Percentiles rank a stretch among this genome's conserved stretches.
These are phyloP conservation scores for Senecio squalidus DNA, from an alignment of 140 eudicot species.

Conservation along the genomic window DNA sequence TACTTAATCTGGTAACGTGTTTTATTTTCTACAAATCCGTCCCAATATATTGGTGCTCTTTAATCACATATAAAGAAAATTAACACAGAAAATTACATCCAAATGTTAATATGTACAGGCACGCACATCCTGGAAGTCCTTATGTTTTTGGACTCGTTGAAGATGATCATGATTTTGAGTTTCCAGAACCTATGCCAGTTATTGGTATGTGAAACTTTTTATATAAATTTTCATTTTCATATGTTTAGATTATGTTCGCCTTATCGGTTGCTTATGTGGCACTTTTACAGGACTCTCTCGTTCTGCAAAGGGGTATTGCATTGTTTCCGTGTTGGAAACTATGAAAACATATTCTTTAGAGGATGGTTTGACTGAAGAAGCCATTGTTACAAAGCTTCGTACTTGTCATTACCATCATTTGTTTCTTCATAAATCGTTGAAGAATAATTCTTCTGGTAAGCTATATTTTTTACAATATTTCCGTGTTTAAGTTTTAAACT, in stretches of 20 bases:
- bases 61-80: not conserved
- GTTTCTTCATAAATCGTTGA: slow-evolving; percentile 78
- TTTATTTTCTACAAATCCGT: not conserved
- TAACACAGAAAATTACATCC: not conserved
- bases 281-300: slow-evolving; percentile 65
- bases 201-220: slow-evolving; percentile 49
- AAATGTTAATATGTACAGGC: slow-evolving; percentile 40
- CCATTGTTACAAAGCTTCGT: slow-evolving; percentile 87
- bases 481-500: not conserved
- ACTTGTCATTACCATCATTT: slow-evolving; percentile 90
- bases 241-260: not conserved
- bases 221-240: not conserved
- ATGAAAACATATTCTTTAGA: slow-evolving; percentile 87
- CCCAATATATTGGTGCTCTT: not conserved
- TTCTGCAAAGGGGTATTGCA: slow-evolving; percentile 91
- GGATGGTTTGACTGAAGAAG: slow-evolving; percentile 94
- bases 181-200: slow-evolving; percentile 99
- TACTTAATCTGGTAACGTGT: slow-evolving; percentile 7
- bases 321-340: slow-evolving; percentile 78
- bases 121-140: slow-evolving; percentile 99
- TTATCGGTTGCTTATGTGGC: slow-evolving; percentile 3
- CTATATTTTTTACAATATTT: not conserved
- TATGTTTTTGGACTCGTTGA: slow-evolving; percentile 94
- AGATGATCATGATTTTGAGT: slow-evolving; percentile 81
- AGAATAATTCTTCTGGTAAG: slow-evolving; percentile 75